A percentile compares a stretch with the other conserved stretches of the same genome.
phyloP scores from a whole-genome alignment of 2,329 filamentous ascomycete genomes.

The Xylaria sp. region DNA sequence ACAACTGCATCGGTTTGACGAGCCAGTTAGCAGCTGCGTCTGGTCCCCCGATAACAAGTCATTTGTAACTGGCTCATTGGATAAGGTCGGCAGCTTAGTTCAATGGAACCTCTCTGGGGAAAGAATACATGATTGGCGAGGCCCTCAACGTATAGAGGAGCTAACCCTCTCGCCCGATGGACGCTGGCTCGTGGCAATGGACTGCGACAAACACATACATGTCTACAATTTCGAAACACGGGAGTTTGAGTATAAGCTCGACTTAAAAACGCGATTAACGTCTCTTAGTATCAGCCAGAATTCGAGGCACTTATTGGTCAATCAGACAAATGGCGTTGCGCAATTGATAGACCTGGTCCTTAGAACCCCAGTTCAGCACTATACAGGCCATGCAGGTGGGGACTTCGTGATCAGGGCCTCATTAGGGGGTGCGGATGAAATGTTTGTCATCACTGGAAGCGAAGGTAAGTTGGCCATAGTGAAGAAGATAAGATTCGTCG shows the following conservation, averaged over 20 bases:
- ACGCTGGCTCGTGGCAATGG: slow-evolving; percentile 80
- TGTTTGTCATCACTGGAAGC: slow-evolving; percentile 90
- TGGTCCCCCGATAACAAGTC: slow-evolving; percentile 83
- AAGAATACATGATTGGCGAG: slow-evolving; percentile 72
- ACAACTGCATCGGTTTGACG: slow-evolving; percentile 76
- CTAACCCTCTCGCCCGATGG: slow-evolving; percentile 86
- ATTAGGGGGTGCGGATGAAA: slow-evolving; percentile 92
- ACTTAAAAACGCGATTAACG: slow-evolving; percentile 75
- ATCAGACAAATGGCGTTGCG: slow-evolving; percentile 80
- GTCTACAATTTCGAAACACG: slow-evolving; percentile 84
- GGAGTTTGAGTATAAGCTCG: slow-evolving; percentile 79
- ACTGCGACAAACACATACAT: slow-evolving; percentile 75
- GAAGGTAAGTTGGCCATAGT: slow-evolving; percentile 70
- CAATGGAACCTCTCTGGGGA: slow-evolving; percentile 76
- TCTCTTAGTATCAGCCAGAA: slow-evolving; percentile 85
- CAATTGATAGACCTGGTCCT: slow-evolving; percentile 82
- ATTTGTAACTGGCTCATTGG: slow-evolving; percentile 83
- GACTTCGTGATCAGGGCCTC: slow-evolving; percentile 82
- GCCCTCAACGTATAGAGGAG: slow-evolving; percentile 82
- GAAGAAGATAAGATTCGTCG: not conserved
- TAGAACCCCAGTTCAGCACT: slow-evolving; percentile 77
- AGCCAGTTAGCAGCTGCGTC: slow-evolving; percentile 89
- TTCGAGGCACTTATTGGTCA: slow-evolving; percentile 83
- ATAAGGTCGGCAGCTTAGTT: slow-evolving; percentile 72
- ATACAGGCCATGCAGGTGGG: slow-evolving; percentile 78